Conservation (phyloP, 345 rosid species). For the Raphanus raphanistrum region DNA sequence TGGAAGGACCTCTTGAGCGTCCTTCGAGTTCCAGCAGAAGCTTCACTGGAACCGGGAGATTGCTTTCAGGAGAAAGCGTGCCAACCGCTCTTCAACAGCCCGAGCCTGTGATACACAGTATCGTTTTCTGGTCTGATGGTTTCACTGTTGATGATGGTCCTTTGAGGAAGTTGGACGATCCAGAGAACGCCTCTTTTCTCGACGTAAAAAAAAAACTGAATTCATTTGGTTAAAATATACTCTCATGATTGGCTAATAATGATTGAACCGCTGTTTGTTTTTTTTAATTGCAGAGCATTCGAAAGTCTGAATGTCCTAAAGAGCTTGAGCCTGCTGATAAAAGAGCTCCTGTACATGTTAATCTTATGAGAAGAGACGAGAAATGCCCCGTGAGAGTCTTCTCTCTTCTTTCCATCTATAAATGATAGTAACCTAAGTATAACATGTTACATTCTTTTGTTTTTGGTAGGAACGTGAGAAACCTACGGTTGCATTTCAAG, state of each 20-base stretch:
- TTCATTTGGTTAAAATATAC: not conserved
- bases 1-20: constrained; percentile 74
- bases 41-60: constrained; percentile 79
- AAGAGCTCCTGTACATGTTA: constrained; percentile 79
- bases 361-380: constrained; percentile 76
- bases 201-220: constrained; percentile 51
- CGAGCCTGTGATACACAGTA: constrained; percentile 67
- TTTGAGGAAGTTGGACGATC: constrained; percentile 85
- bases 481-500: constrained; percentile 71
- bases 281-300: constrained; percentile 62
- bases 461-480: constrained; percentile 70
- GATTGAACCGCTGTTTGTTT: not conserved
- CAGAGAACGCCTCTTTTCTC: constrained; percentile 87
- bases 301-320: constrained; percentile 91
- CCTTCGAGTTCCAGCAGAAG: constrained; percentile 79
- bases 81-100: constrained; percentile 81
- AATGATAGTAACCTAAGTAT: not conserved
- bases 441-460: not conserved
- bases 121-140: constrained; percentile 87
- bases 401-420: constrained; percentile 6
- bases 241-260: not conserved
- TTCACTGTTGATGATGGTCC: constrained; percentile 92
- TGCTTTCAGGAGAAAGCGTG: constrained; percentile 81
- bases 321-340: constrained; percentile 93
- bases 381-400: constrained; percentile 73